Evolutionary conservation across 2,329 filamentous ascomycete species (phyloP).

Genomic region (Epichloe uncinata): DNA sequence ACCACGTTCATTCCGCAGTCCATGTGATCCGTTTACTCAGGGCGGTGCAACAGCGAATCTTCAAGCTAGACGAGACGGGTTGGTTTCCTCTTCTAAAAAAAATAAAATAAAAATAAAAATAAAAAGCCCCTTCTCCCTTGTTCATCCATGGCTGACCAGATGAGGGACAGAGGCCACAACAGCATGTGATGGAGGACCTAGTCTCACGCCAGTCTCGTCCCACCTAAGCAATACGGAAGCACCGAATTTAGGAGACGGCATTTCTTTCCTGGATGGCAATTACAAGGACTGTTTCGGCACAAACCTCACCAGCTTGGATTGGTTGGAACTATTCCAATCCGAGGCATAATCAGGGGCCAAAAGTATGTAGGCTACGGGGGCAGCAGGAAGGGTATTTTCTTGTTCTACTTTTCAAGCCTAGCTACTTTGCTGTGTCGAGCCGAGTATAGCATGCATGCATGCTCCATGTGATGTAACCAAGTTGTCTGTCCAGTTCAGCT

Average conservation of each 20-base stretch:
- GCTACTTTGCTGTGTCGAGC: not conserved
- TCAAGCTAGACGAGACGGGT: not conserved
- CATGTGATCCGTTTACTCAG: not conserved
- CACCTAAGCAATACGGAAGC: not conserved
- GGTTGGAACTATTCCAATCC: not conserved
- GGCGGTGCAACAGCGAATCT: constrained; percentile 1
- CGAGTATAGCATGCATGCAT: not conserved
- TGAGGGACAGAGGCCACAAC: not conserved
- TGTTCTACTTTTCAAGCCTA: not conserved
- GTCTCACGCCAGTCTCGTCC: not conserved
- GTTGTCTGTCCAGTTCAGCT: not conserved
- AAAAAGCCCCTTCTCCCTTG: not conserved
- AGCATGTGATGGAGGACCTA: not conserved
- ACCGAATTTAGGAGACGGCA: not conserved
- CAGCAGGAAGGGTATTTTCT: not conserved
- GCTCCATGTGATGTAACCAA: too few species aligned
- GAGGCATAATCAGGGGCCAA: not conserved
- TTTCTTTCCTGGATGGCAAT: not conserved
- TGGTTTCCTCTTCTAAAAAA: not conserved
- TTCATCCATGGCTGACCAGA: not conserved
- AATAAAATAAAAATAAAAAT: not conserved
- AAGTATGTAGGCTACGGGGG: not conserved
- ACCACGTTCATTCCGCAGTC: not conserved
- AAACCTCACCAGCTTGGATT: not conserved
- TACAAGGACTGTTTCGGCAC: not conserved